Base-by-base conservation (phyloP, 208 protist species). In the Trypanosoma vivax region DNA sequence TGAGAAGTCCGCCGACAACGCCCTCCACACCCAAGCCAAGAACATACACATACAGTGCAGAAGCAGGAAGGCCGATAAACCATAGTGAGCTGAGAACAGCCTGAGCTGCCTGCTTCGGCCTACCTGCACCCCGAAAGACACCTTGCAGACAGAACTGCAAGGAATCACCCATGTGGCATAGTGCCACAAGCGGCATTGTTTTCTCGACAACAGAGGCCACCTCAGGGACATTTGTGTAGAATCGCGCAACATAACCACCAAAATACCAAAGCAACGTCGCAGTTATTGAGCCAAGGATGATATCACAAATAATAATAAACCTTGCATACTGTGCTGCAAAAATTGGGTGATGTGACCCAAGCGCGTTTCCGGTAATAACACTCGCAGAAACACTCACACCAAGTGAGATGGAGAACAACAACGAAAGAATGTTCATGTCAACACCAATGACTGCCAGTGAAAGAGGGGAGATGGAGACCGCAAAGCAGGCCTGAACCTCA, bases 131-230 rank as follows among this genome's bases (percentile, higher is more conserved):
- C 33, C 76, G 67, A 63, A 76, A 84, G 50, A 85, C 54, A 46
- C 74, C 76, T 41, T 89, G 76, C 18, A 85, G 52, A 38, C 73
- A 84, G 59, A 79, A 79, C 50, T 85, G 74, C 40, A 83, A 14
- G 18, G 76, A 83, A 65, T 89, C 73, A 14, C 76, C 76, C 11
- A 72, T 30, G 50, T 85, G 76, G n/a, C 28, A 50, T 23, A 85
- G 41, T 16, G 71, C 70, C n/a, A 83, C 66, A 21, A 80, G 52
- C 5, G 72, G 70, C 53, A 89, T 76, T 34, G 76, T 65, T 18
- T 56, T 56, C 50, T 57, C 21, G 45, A 80, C 70, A 6, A 51
- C 64, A 10, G 30, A 33, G 3, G 71, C 39, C 0, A 89, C 41
- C 1, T 60, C 60, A n/a, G 65, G 55, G 45, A 80, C 58, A 11